Base-by-base conservation (phyloP, 2,329 filamentous ascomycete species). In the Colletotrichum chlorophyti region DNA sequence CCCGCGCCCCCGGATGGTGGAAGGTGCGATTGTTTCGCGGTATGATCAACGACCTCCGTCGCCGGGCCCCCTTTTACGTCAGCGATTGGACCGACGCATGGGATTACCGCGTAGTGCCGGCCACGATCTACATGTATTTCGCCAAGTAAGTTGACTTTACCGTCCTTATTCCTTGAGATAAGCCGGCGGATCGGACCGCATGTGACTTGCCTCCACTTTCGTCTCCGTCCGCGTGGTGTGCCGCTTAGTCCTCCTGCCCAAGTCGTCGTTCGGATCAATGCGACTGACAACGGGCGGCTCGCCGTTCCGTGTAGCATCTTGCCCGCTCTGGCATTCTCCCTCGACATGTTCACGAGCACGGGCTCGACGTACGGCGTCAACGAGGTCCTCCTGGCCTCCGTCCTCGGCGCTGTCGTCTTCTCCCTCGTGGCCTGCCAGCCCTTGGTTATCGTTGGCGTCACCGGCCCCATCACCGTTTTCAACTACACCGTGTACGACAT, bases 401-500 rank as follows among this genome's bases (percentile, higher is more conserved):
- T 96, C 2, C 78, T 97, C 7, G 93, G 90, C 2, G 84, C 91
- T 6, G 85, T 94, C 1, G 90, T 96, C 1, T 97, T 96, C 71
- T 81, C 91, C 3, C 65, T 96, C 2, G 82, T 92, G 61, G 89
- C 91, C 7, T 91, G 90, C 23, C 93, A 97, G 70, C 93, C 93
- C 6, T 77, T 97, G 55, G 91, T 94, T 52, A 96, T 97, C 70
- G 93, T 97, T 19, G 93, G 93, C 19, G 92, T 97, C 3, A 96
- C 92, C 10, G 91, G 87, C n/a, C 92, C 92, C 4, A 96, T 97
- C 55, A 96, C 93, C 14, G 91, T 96, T 24, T 96, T 96, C 70
- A 96, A 96, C 71, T 96, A 96, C 69, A 97, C 93, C 4, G 91
- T 96, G 3, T 96, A 93, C 76, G 89, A 95, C 72, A 96, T 97